Evolutionary conservation across 1,284 basidiomycete species (phyloP).

Genomic region (Wolfiporia cocos): DNA sequence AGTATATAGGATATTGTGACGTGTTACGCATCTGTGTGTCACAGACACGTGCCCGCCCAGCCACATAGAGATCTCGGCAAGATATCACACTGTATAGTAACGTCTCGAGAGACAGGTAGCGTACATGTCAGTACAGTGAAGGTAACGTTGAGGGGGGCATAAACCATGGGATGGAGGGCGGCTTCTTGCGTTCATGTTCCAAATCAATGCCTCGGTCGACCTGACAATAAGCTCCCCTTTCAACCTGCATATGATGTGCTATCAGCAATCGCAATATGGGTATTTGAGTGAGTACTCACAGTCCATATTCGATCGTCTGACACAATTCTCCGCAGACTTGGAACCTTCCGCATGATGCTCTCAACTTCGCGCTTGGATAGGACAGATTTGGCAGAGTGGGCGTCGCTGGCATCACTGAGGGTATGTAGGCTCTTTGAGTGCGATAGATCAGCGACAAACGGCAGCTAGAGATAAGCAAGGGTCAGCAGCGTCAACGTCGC

Average conservation of each 20-base stretch:
- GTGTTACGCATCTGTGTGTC: too few relatives aligned
- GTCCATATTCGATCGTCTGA: constrained; percentile 53
- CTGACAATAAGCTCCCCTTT: too few relatives aligned
- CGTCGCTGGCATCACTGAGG: constrained; percentile 40
- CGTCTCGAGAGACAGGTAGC: too few relatives aligned
- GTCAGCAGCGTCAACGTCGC: background rate
- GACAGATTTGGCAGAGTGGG: constrained; percentile 29
- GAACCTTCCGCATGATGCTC: constrained; percentile 36
- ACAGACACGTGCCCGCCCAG: too few relatives aligned
- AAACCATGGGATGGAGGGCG: constrained; percentile 22
- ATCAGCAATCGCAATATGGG: too few relatives aligned
- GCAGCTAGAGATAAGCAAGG: background rate
- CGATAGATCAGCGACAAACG: constrained; percentile 18
- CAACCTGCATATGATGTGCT: too few relatives aligned
- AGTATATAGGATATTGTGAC: too few relatives aligned
- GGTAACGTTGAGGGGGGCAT: constrained; percentile 20
- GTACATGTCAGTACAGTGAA: too few relatives aligned
- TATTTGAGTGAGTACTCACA: constrained; percentile 37
- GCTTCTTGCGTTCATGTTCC: constrained; percentile 15
- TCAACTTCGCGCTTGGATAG: constrained; percentile 37
- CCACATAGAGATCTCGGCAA: too few relatives aligned
- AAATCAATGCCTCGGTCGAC: too few relatives aligned
- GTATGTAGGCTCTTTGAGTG: constrained; percentile 38
- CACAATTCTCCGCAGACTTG: constrained; percentile 39
- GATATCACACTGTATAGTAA: too few relatives aligned